phyloP scores from a whole-genome alignment of 2,329 filamentous ascomycete genomes.

The Hypoxylon rubiginosum region DNA sequence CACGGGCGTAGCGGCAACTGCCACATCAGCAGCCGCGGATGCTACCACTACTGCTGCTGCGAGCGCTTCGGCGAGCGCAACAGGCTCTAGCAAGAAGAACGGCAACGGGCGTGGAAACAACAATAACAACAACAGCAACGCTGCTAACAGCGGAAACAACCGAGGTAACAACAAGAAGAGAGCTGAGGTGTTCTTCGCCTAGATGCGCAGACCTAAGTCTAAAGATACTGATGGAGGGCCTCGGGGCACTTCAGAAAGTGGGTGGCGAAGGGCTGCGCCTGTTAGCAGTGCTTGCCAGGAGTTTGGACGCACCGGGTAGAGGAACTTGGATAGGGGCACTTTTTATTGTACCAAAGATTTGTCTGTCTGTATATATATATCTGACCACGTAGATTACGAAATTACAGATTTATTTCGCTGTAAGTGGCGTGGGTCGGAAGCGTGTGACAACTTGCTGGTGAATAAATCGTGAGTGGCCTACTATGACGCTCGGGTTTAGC shows the following conservation, averaged over 20 bases:
- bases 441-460: neutral
- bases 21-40: conserved; percentile 7
- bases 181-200: conserved; percentile 28
- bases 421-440: neutral
- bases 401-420: conserved; percentile 5
- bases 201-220: neutral
- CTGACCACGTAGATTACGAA: conserved; percentile 23
- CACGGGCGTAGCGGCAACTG: conserved; percentile 30
- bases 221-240: neutral
- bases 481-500: neutral
- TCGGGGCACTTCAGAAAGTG: neutral
- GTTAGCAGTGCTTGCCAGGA: conserved; percentile 27
- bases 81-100: conserved; percentile 11
- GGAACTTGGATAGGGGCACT: conserved; percentile 29
- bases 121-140: conserved; percentile 26
- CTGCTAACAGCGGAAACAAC: conserved; percentile 36
- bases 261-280: conserved; percentile 25
- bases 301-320: conserved; percentile 32
- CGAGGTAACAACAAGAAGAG: conserved; percentile 37
- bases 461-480: neutral
- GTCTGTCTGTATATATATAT: conserved; percentile 39
- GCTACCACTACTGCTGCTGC: conserved; percentile 13
- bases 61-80: conserved; percentile 29
- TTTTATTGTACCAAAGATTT: conserved; percentile 36
- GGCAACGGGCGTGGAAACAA: conserved; percentile 9